phyloP scores from a whole-genome alignment of 495 filamentous ascomycete genomes.

The Penicillium salamii region DNA sequence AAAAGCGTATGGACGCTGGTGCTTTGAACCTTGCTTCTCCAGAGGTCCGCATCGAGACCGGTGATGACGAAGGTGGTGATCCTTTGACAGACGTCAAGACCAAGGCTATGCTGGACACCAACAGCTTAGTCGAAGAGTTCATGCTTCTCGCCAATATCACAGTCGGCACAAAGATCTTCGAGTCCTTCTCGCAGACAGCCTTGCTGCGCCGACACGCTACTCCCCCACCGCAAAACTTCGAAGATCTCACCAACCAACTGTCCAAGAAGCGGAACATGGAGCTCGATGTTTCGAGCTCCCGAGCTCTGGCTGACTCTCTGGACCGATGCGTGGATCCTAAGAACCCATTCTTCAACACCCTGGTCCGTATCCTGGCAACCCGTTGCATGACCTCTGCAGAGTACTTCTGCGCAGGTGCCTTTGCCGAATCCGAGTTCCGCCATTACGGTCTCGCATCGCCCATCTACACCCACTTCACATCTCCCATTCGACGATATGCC shows the following conservation, averaged over 20 bases:
- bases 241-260: constrained; percentile 85
- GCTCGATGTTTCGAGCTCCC: constrained; percentile 78
- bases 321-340: constrained; percentile 75
- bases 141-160: constrained; percentile 98
- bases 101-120: constrained; percentile 89
- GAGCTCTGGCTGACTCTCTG: constrained; percentile 85
- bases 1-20: constrained; percentile 94
- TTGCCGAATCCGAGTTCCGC: constrained; percentile 88
- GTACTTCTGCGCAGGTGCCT: constrained; percentile 93
- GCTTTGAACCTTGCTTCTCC: constrained; percentile 93
- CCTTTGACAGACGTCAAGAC: constrained; percentile 90
- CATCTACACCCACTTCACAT: constrained; percentile 99
- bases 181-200: constrained; percentile 90
- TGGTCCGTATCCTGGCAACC: constrained; percentile 94
- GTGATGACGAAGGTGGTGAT: constrained; percentile 94
- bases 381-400: constrained; percentile 99
- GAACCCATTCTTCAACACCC: constrained; percentile 98
- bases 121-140: constrained; percentile 97
- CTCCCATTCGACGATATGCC: constrained; percentile 93
- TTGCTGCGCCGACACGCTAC: constrained; percentile 88
- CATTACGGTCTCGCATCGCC: constrained; percentile 94
- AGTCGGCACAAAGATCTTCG: constrained; percentile 82
- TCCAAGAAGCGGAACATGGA: constrained; percentile 77
- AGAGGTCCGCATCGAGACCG: constrained; percentile 89
- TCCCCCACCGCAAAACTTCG: constrained; percentile 92